Evolutionary conservation across 2,329 filamentous ascomycete species (phyloP).

Genomic region (Bretziella fagacearum): DNA sequence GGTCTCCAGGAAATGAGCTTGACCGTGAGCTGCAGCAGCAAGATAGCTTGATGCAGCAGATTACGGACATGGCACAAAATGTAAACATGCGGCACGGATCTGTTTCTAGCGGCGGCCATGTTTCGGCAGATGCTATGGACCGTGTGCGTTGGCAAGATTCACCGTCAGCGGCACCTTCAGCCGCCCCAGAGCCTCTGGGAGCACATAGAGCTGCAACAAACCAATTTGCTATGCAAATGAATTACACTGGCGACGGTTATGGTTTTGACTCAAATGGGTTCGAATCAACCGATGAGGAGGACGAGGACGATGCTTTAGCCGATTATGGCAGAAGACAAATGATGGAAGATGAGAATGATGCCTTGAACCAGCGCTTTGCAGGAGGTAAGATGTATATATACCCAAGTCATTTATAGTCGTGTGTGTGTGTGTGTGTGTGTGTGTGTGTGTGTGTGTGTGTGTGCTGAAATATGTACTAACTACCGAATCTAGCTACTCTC

Average conservation of each 20-base stretch:
- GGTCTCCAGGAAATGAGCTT: constrained; percentile 21
- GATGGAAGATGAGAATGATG: constrained; percentile 67
- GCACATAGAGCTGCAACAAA: not conserved
- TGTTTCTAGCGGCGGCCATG: constrained; percentile 28
- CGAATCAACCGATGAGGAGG: constrained; percentile 22
- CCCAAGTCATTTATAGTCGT: no score
- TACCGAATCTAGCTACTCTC: not conserved
- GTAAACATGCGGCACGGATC: constrained; percentile 24
- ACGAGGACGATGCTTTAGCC: constrained; percentile 75
- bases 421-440: no score
- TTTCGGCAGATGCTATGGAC: constrained; percentile 30
- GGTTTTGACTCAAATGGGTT: not conserved
- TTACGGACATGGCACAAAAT: constrained; percentile 25
- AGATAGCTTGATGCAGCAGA: constrained; percentile 40
- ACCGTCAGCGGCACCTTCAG: constrained; percentile 20
- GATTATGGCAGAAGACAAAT: constrained; percentile 70
- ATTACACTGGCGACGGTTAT: not conserved
- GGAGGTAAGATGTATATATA: not conserved
- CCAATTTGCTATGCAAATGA: not conserved
- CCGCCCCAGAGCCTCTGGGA: constrained; percentile 1
- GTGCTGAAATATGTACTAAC: no score
- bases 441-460: no score
- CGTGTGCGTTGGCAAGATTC: constrained; percentile 34
- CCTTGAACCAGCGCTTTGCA: constrained; percentile 25
- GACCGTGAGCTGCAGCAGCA: constrained; percentile 27